Base-by-base conservation (phyloP, 83 land plant genomes). In the Diphasiastrum complanatum region DNA sequence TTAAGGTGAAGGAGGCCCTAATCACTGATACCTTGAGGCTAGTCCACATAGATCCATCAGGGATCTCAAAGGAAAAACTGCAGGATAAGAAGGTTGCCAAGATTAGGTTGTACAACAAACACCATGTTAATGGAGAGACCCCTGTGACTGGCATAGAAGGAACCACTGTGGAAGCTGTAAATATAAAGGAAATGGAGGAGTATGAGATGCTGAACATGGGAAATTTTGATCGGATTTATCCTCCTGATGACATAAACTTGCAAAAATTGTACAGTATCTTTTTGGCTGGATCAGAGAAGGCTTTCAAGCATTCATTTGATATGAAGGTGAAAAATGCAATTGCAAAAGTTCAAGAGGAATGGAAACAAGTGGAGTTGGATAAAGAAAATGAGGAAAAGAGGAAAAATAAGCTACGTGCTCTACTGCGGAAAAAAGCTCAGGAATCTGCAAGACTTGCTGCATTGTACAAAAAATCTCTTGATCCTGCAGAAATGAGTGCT, bases 231-330 rank as follows among this genome's bases (percentile, higher is more conserved):
- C 61, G 70, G 20, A 73, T 73, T 1, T 66, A 59, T 26, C 76
- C 76, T 22, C 26, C 70, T 14, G 65, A 73, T 49, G 76, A 73
- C 1, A 45, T 28, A 1, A 66, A 66, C 29, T 33, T 66, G 41
- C 70, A 66, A 31, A 25, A 57, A 22, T 43, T 73, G 0, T 73
- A 73, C 56, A 57, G 60, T 32, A n/a, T 38, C 8, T 66, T 65
- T 48, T 59, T 73, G 51, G 64, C 65, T n/a, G 76, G 76, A 28
- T 45, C 76, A 0, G 62, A 65, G 20, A 51, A 70, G 26, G 51
- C 49, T 4, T 73, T 73, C 64, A 66, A 34, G 55, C 76, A 73
- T 14, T 73, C 76, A 0, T 73, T 73, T 51, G 71, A 73, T 36
- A 73, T 73, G 76, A 73, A 60, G 34, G 65, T 73, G n/a, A 73